Conservation (phyloP, 139 green algal genomes). For the Pleodorina starrii region DNA sequence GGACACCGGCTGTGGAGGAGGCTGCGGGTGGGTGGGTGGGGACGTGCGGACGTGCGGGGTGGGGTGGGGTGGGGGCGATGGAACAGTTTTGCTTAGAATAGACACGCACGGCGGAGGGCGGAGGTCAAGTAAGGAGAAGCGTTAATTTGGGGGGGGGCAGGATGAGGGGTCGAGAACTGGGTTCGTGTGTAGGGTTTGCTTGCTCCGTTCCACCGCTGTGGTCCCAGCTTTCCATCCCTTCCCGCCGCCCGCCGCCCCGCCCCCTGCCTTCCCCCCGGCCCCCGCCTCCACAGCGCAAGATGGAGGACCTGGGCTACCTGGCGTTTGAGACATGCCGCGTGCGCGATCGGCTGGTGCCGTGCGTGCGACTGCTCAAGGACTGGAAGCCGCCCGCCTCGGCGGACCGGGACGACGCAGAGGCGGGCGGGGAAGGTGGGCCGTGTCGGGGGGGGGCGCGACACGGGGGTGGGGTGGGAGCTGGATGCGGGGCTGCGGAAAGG, state of each 20-base stretch:
- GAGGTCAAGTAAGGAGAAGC: no score
- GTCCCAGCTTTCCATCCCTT: no score
- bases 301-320: conserved; percentile 58
- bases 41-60: not conserved
- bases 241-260: not conserved
- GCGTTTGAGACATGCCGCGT: conserved; percentile 52
- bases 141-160: no score
- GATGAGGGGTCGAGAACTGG: no score
- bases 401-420: conserved; percentile 43
- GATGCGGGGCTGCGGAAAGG: no score
- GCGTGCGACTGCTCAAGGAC: conserved; percentile 57
- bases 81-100: no score
- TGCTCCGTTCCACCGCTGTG: not conserved
- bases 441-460: no score
- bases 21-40: conserved; percentile 37
- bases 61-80: not conserved
- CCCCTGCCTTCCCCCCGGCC: not conserved
- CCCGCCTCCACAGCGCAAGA: conserved; percentile 9
- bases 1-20: conserved; percentile 71
- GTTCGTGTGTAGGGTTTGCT: no score
- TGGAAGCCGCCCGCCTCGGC: not conserved
- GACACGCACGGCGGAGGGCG: no score
- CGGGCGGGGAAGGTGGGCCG: conserved; percentile 19
- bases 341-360: conserved; percentile 51
- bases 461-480: no score